Evolutionary conservation across 192 early-diverging fungal genomes (phyloP).

Genomic region (Linnemannia hyalina): DNA sequence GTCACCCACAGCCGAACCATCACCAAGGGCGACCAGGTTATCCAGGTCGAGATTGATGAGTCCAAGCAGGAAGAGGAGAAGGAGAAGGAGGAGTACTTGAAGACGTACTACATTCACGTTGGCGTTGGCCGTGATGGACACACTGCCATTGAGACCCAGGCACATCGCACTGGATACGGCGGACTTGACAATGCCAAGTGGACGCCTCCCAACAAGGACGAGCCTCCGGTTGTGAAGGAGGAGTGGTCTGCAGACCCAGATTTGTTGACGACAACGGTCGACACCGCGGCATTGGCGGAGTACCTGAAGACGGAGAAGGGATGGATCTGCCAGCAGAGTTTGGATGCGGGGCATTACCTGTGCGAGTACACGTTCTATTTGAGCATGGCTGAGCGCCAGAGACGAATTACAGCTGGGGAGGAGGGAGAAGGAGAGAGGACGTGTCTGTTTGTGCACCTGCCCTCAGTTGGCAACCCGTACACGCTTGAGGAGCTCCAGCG

Average conservation of each 20-base stretch:
- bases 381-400: constrained; percentile 56
- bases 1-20: background rate
- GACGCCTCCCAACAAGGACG: constrained; percentile 33
- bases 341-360: constrained; percentile 68
- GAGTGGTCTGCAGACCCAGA: constrained; percentile 38
- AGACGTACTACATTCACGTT: constrained; percentile 67
- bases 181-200: constrained; percentile 61
- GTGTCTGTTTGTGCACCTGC: constrained; percentile 52
- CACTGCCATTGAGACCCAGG: constrained; percentile 61
- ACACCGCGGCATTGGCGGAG: constrained; percentile 50
- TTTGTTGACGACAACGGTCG: constrained; percentile 55
- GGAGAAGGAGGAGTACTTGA: constrained; percentile 26
- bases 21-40: too few relatives aligned
- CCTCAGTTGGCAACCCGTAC: constrained; percentile 45
- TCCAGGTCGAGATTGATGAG: background rate
- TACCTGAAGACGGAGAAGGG: constrained; percentile 45
- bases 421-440: constrained; percentile 39
- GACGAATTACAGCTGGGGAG: constrained; percentile 21
- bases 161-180: constrained; percentile 63
- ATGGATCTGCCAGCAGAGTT: constrained; percentile 55
- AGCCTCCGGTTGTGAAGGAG: constrained; percentile 35
- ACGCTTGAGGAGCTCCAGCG: constrained; percentile 41
- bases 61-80: background rate
- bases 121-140: constrained; percentile 61
- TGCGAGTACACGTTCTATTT: constrained; percentile 74